phyloP scores from a whole-genome alignment of 2,329 filamentous ascomycete species.

The Alternaria incomplexa region DNA sequence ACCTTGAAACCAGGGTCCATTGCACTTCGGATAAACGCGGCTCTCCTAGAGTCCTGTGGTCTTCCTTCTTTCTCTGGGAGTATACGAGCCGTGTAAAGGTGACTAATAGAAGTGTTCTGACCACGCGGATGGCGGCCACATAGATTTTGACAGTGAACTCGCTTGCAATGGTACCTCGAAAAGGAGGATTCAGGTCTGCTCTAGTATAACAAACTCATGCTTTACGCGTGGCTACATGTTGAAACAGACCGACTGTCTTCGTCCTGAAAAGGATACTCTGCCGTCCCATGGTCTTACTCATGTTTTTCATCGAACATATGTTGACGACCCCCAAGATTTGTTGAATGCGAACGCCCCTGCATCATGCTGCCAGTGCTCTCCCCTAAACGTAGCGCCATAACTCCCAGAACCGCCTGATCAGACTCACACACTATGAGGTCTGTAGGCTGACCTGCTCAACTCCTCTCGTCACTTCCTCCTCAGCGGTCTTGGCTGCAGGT shows the following conservation, averaged over 20 bases:
- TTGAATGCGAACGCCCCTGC: slow-evolving; percentile 3
- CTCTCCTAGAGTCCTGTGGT: not conserved
- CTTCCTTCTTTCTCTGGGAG: not conserved
- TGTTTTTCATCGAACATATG: not conserved
- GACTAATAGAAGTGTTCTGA: not conserved
- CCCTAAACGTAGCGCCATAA: slow-evolving; percentile 5
- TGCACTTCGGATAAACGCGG: not conserved
- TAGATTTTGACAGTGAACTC: not conserved
- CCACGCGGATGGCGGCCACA: not conserved
- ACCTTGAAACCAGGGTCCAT: not conserved
- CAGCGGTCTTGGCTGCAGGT: slow-evolving; percentile 46
- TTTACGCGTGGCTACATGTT: slow-evolving; percentile 6
- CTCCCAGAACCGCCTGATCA: not conserved
- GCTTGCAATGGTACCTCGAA: not conserved
- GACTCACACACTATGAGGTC: slow-evolving; percentile 39
- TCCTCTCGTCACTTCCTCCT: slow-evolving; percentile 54
- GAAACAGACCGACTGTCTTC: not conserved
- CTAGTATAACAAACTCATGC: slow-evolving; percentile 1
- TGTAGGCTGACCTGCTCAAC: slow-evolving; percentile 54
- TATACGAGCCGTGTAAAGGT: not conserved
- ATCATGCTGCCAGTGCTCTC: slow-evolving; percentile 1
- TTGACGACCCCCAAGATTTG: not conserved
- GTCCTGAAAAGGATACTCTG: not conserved
- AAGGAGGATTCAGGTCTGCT: not conserved
- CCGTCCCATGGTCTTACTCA: not conserved